Base-by-base conservation (phyloP, 2,329 filamentous ascomycete genomes). In the Graphium sp. region DNA sequence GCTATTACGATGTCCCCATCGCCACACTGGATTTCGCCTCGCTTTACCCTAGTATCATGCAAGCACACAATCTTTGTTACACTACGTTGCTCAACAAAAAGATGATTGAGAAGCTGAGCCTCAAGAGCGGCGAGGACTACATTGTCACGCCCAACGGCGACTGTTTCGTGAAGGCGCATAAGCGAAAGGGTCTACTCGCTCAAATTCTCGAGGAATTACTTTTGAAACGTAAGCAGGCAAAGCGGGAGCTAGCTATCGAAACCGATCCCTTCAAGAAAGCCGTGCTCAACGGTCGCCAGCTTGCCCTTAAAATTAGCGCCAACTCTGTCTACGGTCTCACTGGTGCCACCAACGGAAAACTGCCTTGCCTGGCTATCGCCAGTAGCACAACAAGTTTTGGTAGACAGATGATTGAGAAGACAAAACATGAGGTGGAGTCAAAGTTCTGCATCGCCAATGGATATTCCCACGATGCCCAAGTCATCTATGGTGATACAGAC, bases 11-110 rank as follows among this genome's bases (percentile, higher is more conserved):
- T 43, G 82, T 92, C 16, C 89, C 89, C 2, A 79, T 98, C 37
- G 89, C 89, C 2, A 98, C 89, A 0, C 74, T 98, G 24, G 89
- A 98, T 82, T 98, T 98, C 41, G 89, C 89, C 5, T 95, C 89
- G 18, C 74, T 98, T 37, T 98, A 98, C 43, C 89, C 89, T 14
- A 94, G 85, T 58, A 98, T 98, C 46, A 98, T 98, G 50, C 87
- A 95, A 55, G 89, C 89, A 1, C 89, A 98, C 55, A 98, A 98
- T 41, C 69, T 98, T 14, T 98, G 89, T 52, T 98, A 98, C 49
- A 98, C 89, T 0, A 98, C 89, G 0, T 60, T 95, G 18, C 56
- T 95, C 23, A 85, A 80, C 47, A 45, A 46, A 32, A 83, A 82
- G 49, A 74, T 68, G 1, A 66, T 92, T 5, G 80, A 91, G 34